phyloP scores from a whole-genome alignment of 2,329 filamentous ascomycete species.

The Penicillium verrucosum region DNA sequence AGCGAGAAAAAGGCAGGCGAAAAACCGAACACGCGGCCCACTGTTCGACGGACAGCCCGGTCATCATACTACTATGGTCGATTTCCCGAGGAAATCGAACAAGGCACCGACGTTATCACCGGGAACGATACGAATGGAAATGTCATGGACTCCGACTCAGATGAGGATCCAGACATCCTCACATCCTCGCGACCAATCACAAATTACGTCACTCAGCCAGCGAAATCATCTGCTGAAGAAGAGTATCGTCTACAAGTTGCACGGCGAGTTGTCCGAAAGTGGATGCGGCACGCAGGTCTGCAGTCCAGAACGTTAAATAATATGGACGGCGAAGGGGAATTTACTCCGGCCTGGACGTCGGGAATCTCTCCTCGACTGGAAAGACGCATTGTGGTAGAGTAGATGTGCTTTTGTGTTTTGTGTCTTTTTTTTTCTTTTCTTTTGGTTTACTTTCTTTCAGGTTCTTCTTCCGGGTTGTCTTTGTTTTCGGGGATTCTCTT shows the following conservation, averaged over 20 bases:
- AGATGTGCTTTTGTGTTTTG: neutral
- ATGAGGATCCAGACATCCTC: slow-evolving; percentile 41
- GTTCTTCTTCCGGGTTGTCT: neutral
- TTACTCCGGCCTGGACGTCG: slow-evolving; percentile 69
- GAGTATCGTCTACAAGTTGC: slow-evolving; percentile 61
- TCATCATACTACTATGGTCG: slow-evolving; percentile 31
- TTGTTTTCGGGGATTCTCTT: neutral
- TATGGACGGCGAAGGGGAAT: slow-evolving; percentile 57
- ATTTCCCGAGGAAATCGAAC: slow-evolving; percentile 23
- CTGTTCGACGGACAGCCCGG: slow-evolving; percentile 23
- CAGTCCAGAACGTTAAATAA: slow-evolving; percentile 46
- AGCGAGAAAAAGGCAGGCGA: slow-evolving; percentile 24
- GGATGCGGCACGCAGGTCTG: slow-evolving; percentile 67
- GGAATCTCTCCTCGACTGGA: slow-evolving; percentile 76
- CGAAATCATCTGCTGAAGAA: slow-evolving; percentile 46
- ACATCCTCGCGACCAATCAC: slow-evolving; percentile 31
- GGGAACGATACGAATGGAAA: slow-evolving; percentile 25
- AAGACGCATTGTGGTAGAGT: slow-evolving; percentile 60
- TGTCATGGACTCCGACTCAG: slow-evolving; percentile 44
- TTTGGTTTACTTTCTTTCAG: neutral
- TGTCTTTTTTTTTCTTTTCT: neutral
- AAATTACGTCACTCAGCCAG: slow-evolving; percentile 39
- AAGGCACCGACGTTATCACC: neutral
- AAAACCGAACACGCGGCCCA: slow-evolving; percentile 15
- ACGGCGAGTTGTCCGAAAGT: slow-evolving; percentile 67